Evolutionary conservation across 1,284 basidiomycete species (phyloP).

Genomic region (Sutorius eximius): DNA sequence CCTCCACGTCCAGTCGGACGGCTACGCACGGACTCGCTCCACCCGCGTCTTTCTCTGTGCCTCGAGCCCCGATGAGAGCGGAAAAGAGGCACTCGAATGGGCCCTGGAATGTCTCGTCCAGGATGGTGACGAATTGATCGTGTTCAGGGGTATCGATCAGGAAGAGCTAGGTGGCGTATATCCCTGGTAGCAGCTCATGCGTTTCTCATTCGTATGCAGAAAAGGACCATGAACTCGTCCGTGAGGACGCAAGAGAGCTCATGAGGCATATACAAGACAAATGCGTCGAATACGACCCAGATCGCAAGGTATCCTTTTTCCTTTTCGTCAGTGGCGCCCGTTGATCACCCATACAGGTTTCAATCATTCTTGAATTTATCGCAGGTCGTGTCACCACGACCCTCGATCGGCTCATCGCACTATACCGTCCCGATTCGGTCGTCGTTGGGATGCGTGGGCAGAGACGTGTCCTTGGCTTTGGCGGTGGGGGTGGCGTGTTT

Average conservation of each 20-base stretch:
- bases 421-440: constrained; percentile 93
- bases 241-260: constrained; percentile 86
- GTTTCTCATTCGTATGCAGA: constrained; percentile 40
- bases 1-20: constrained; percentile 79
- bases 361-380: constrained; percentile 92
- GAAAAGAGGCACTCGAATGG: constrained; percentile 86
- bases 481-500: constrained; percentile 47
- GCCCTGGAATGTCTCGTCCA: constrained; percentile 82
- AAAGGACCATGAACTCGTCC: constrained; percentile 79
- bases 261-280: constrained; percentile 82
- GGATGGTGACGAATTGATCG: constrained; percentile 93
- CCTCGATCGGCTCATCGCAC: constrained; percentile 88
- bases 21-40: constrained; percentile 75
- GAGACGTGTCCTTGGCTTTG: constrained; percentile 56
- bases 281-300: constrained; percentile 76
- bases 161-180: constrained; percentile 67
- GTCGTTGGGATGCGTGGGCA: constrained; percentile 90
- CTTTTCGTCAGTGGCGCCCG: not conserved
- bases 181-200: not conserved
- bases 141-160: constrained; percentile 86
- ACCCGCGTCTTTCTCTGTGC: constrained; percentile 93
- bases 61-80: constrained; percentile 86
- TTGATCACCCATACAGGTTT: constrained; percentile 48
- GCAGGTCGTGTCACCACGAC: constrained; percentile 88
- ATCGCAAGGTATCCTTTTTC: constrained; percentile 58